Evolutionary conservation across 2,329 filamentous ascomycete genomes (phyloP).

Genomic region (Cercospora janseana): DNA sequence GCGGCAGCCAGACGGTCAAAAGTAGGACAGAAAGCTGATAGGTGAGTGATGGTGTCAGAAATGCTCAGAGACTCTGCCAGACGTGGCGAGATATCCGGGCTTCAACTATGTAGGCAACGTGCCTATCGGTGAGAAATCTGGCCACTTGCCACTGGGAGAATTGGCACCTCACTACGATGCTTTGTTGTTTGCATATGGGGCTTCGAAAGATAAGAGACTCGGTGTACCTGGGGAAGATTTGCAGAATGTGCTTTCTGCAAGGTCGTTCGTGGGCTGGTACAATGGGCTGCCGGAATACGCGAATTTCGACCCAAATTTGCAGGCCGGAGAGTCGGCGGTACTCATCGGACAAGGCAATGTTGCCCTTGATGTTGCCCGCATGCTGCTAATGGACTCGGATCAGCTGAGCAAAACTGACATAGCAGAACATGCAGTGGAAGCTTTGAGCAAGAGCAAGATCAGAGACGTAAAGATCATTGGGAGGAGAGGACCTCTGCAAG

Average conservation of each 20-base stretch:
- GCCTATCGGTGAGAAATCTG: conserved; percentile 62
- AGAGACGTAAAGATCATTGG: conserved; percentile 84
- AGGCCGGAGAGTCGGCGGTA: conserved; percentile 74
- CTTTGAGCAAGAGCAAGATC: conserved; percentile 68
- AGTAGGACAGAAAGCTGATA: conserved; percentile 25
- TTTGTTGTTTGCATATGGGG: conserved; percentile 88
- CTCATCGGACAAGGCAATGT: conserved; percentile 96
- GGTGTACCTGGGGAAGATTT: conserved; percentile 78
- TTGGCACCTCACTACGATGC: conserved; percentile 85
- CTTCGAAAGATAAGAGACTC: conserved; percentile 75
- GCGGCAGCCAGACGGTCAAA: conserved; percentile 28
- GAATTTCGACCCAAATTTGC: conserved; percentile 68
- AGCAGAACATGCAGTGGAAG: conserved; percentile 74
- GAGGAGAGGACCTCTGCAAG: conserved; percentile 76
- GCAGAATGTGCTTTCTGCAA: conserved; percentile 77
- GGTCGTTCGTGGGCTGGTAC: conserved; percentile 97
- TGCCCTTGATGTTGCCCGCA: conserved; percentile 86
- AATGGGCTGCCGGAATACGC: conserved; percentile 87
- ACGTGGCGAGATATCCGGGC: conserved; percentile 75
- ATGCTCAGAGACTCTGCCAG: conserved; percentile 88
- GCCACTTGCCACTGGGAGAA: conserved; percentile 60
- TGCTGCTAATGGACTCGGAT: conserved; percentile 74
- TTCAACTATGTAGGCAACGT: conserved; percentile 94
- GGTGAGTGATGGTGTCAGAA: conserved; percentile 58
- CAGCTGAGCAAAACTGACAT: conserved; percentile 81